phyloP scores from a whole-genome alignment of 2,329 filamentous ascomycete genomes.

The Sclerotinia subarctica region DNA sequence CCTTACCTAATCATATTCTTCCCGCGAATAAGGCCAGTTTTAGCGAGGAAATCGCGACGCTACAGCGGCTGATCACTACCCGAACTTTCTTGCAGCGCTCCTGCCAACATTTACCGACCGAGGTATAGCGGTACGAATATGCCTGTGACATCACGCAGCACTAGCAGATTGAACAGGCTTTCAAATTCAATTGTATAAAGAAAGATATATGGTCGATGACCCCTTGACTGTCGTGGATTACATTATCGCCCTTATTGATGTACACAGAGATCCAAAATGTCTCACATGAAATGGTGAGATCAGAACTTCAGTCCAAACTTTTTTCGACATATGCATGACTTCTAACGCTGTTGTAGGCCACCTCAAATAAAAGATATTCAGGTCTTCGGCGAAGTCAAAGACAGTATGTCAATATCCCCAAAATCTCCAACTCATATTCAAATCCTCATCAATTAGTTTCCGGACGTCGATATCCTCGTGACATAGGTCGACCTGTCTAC shows the following conservation, averaged over 20 bases:
- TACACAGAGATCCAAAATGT: neutral
- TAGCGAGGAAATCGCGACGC: neutral
- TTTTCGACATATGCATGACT: neutral
- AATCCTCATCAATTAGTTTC: neutral
- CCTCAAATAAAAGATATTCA: constrained; percentile 2
- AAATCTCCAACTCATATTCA: neutral
- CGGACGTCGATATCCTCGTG: constrained; percentile 6
- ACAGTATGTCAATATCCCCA: neutral
- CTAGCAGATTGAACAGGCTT: neutral
- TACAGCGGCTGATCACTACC: neutral
- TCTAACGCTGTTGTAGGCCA: neutral
- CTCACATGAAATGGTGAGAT: constrained; percentile 14
- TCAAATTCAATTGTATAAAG: neutral
- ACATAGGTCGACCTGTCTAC: constrained; percentile 13
- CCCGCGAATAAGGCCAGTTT: neutral
- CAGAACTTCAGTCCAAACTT: neutral
- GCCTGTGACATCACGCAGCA: neutral
- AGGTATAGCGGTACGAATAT: neutral
- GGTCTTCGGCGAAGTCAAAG: constrained; percentile 1
- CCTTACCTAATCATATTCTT: no score
- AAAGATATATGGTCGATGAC: neutral
- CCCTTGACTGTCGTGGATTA: neutral
- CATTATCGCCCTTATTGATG: neutral
- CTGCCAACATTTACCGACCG: neutral
- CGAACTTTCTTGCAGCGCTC: no score